These are phyloP conservation scores for Arthroderma sp. DNA, from an alignment of 2,329 filamentous ascomycete genomes.

Conservation along the genomic window DNA sequence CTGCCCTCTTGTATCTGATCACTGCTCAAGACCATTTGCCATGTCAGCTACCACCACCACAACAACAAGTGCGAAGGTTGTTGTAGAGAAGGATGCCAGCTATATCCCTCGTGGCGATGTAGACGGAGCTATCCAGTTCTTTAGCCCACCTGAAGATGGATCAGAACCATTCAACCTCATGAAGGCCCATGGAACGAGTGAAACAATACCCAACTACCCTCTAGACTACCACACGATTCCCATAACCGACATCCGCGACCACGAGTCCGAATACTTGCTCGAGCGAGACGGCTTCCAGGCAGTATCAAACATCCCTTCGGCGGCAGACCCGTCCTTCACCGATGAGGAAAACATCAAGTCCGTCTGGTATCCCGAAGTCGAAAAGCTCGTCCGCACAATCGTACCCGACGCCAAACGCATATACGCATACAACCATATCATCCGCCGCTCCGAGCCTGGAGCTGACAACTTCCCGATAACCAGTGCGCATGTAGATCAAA, in stretches of 20 bases:
- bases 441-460: constrained; percentile 52
- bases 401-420: constrained; percentile 56
- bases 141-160: constrained; percentile 48
- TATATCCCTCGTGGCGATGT: constrained; percentile 49
- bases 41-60: constrained; percentile 18
- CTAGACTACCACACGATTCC: constrained; percentile 40
- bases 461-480: constrained; percentile 58
- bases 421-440: constrained; percentile 76
- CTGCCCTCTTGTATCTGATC: neutral
- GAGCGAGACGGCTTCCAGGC: constrained; percentile 66
- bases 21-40: neutral
- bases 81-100: constrained; percentile 19
- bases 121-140: constrained; percentile 54
- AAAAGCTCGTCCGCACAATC: constrained; percentile 54
- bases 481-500: constrained; percentile 75
- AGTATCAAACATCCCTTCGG: constrained; percentile 45
- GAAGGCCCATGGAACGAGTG: constrained; percentile 48
- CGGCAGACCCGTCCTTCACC: constrained; percentile 47
- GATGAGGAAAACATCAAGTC: constrained; percentile 57
- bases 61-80: constrained; percentile 17
- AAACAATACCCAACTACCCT: constrained; percentile 54
- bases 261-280: constrained; percentile 53
- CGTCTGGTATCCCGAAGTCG: constrained; percentile 77
- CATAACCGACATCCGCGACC: constrained; percentile 62
- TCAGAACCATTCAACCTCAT: constrained; percentile 54